Base-by-base conservation (phyloP, 305 asterid species). In the Fraxinus angustifolia region DNA sequence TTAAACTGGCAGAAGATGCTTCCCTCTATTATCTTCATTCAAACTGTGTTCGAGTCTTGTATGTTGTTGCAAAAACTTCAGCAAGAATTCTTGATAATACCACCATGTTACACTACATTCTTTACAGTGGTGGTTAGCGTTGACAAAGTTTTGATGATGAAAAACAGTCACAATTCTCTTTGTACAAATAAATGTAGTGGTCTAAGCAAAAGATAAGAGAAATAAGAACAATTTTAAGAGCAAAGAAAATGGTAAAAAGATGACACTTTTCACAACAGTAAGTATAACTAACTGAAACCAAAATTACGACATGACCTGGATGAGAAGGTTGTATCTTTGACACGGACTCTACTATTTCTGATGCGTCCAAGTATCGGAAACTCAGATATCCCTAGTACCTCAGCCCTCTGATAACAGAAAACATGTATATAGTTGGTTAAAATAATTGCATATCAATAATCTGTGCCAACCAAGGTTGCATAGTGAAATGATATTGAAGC, bases 301-400 rank as follows among this genome's bases (percentile, higher is more conserved):
- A n/a, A 86, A 84, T 76, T 38, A 58, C 58, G 72, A 77, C 71
- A 60, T 85, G 83, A 92, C 99, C 98, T 96, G 86, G 99, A 96
- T 45, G 98, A 94, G 86, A 96, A 96, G 35, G 89, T 93, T 60
- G 98, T 85, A 86, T 96, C 98, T 86, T 88, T 96, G 83, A 94
- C 83, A 72, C 98, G 97, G 35, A 89, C 97, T 87, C 97, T 90
- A 90, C 97, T 94, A 87, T 92, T 90, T 76, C 97, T 90, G 84
- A 96, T 88, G 78, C 99, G 98, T 42, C 98, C 98, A 81, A 96
- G 94, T 87, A 90, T 34, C 31, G 98, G 97, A 90, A 96, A 96
- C 79, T 93, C 98, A 78, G 93, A 91, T 84, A 94, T 87, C 76
- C 94, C 90, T 85, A 94, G 87, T 28, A 73, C 97, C 80, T 93